Conservation (phyloP, 345 rosid species). For the Ceriops decandra region DNA sequence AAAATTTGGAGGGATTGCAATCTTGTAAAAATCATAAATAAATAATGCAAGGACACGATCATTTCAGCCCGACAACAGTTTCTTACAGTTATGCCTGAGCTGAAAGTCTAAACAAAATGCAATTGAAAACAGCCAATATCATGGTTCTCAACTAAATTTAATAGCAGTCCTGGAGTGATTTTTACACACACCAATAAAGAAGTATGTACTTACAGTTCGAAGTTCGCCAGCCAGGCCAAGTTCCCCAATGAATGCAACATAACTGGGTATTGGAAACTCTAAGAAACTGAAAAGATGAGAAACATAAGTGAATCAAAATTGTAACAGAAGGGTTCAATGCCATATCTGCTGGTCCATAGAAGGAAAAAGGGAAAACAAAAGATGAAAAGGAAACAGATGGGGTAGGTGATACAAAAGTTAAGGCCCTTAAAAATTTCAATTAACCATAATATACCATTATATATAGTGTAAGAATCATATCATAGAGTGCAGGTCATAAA, state of each 20-base stretch:
- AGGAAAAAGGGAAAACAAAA: neutral
- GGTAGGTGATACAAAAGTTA: no score
- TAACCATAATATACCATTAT: no score
- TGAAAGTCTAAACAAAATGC: no score
- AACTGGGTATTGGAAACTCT: conserved; percentile 80
- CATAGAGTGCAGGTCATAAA: neutral
- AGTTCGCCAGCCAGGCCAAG: conserved; percentile 86
- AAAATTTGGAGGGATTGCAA: neutral
- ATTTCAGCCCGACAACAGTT: no score
- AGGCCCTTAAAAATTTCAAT: no score
- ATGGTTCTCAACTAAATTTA: neutral
- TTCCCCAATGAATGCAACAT: conserved; percentile 83
- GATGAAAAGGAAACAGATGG: no score
- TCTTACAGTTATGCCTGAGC: no score
- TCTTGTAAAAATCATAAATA: no score
- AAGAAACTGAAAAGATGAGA: conserved; percentile 56
- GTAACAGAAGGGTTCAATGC: neutral
- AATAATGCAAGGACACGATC: no score
- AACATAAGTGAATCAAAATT: neutral
- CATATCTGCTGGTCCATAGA: neutral
- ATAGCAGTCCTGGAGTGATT: neutral
- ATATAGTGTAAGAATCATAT: no score
- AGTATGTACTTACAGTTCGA: conserved; percentile 50
- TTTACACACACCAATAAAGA: neutral
- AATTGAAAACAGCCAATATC: no score